Evolutionary conservation across 163 green algal genomes (phyloP).

Genomic region (Scenedesmus sp.): DNA sequence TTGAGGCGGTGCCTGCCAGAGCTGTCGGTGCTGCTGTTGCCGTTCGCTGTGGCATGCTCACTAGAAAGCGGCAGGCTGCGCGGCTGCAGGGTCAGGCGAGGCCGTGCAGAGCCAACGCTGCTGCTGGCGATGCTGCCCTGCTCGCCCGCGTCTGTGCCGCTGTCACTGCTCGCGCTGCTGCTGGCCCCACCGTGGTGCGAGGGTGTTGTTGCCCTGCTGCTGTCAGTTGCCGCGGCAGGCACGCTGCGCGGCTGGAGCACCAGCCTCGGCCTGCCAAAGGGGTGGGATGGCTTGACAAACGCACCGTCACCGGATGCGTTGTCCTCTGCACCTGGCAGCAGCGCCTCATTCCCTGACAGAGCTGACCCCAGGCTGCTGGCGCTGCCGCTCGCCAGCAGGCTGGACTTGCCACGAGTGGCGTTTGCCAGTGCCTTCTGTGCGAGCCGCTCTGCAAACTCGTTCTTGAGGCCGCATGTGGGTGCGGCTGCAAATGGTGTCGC

Average conservation of each 20-base stretch:
- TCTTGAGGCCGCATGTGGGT: neutral
- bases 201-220: neutral
- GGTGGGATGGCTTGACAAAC: slow-evolving; percentile 20
- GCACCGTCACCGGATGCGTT: neutral
- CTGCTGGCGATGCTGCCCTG: slow-evolving; percentile 22
- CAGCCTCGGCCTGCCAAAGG: slow-evolving; percentile 34
- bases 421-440: slow-evolving; percentile 36
- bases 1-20: slow-evolving; percentile 28
- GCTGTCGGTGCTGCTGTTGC: neutral
- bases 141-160: slow-evolving; percentile 14
- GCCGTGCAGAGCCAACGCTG: neutral
- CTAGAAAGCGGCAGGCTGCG: neutral
- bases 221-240: neutral
- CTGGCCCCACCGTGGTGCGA: neutral
- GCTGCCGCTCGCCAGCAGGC: slow-evolving; percentile 30
- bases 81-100: slow-evolving; percentile 18
- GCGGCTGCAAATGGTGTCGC: slow-evolving; percentile 7
- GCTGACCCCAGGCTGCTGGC: slow-evolving; percentile 5
- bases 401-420: slow-evolving; percentile 28
- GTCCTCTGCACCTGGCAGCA: neutral
- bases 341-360: neutral
- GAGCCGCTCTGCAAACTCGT: slow-evolving; percentile 50
- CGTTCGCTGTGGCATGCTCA: neutral
- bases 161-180: slow-evolving; percentile 24
- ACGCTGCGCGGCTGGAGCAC: slow-evolving; percentile 32